Base-by-base conservation (phyloP, 495 filamentous ascomycete species). In the Hypomontagnella submonticulosa region DNA sequence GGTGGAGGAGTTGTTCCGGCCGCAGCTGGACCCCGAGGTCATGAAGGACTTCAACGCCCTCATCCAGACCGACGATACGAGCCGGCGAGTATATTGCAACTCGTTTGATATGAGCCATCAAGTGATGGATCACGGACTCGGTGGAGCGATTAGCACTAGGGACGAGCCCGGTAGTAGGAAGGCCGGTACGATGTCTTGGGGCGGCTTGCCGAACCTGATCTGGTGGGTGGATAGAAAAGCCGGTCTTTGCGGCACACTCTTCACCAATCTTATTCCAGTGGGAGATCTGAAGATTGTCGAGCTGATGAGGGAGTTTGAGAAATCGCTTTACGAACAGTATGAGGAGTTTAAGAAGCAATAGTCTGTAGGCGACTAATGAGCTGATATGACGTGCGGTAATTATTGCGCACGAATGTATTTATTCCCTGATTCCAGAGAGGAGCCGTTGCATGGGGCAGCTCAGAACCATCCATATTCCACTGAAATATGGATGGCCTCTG, bases 161-260 rank as follows among this genome's bases (percentile, higher is more conserved):
- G 57, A 66, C 36, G 42, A 52, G 11, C 48, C 59, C 4, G 48
- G 18, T 16, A 40, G 71, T 12, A 50, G 75, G 15, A 71, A 53
- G 44, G 67, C 49, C 13, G 75, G 73, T 37, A 76, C 69, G 12
- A 32, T 78, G 63, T 55, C 70, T 32, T 80, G 76, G 77, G 71
- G 70, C 12, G 77, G 77, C 0, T 41, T 69, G 47, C 73, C 69
- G 50, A 80, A 79, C 12, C 13, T 61, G 37, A 67, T 56, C 38
- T 67, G 63, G 63, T 77, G 72, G 54, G 70, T 79, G 44, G 76
- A 78, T 47, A 67, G 73, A 15, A 49, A 52, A 10, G 48, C 66
- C 0, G 75, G 75, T 8, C 65, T 77, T 1, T 76, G 71, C 43
- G 75, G 70, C 16, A 34, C 71, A 5, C 71, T 75, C 40, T 73